A percentile compares a stretch with the other conserved stretches of the same genome.
phyloP scores from a whole-genome alignment of 2,329 filamentous ascomycete genomes.

The Scytalidium lignicola region DNA sequence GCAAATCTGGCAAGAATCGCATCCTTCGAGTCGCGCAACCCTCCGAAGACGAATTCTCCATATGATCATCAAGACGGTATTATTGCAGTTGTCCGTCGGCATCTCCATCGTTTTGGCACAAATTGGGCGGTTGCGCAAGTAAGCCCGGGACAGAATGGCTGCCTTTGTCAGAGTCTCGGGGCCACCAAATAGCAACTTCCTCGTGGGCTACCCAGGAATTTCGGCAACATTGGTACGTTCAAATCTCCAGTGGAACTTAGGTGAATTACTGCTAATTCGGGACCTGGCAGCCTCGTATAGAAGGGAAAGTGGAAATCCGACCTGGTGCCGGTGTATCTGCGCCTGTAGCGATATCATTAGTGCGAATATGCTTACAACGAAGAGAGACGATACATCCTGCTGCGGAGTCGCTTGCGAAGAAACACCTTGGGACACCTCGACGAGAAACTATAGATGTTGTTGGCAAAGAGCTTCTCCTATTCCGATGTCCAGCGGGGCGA shows the following conservation, averaged over 20 bases:
- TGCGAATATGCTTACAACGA: slow-evolving; percentile 88
- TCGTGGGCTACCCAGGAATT: slow-evolving; percentile 96
- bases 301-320: slow-evolving; percentile 95
- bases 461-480: slow-evolving; percentile 90
- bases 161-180: slow-evolving; percentile 94
- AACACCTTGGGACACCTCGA: slow-evolving; percentile 81
- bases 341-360: slow-evolving; percentile 84
- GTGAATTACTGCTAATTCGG: slow-evolving; percentile 5
- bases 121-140: slow-evolving; percentile 22
- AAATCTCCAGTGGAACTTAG: slow-evolving; percentile 12
- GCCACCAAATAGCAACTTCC: slow-evolving; percentile 92
- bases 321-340: slow-evolving; percentile 80
- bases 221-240: slow-evolving; percentile 86
- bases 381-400: slow-evolving; percentile 95
- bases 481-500: slow-evolving; percentile 76
- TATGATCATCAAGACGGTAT: slow-evolving; percentile 14
- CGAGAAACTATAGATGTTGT: slow-evolving; percentile 90
- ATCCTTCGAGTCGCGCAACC: neutral
- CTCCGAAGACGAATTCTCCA: slow-evolving; percentile 1
- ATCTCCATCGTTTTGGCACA: slow-evolving; percentile 20
- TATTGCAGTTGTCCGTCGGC: slow-evolving; percentile 15
- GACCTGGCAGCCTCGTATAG: slow-evolving; percentile 76
- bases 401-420: slow-evolving; percentile 89
- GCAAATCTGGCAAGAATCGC: neutral
- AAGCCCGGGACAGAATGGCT: slow-evolving; percentile 45